Evolutionary conservation across 2,329 filamentous ascomycete species (phyloP).

Genomic region (Pleomassaria siparia): DNA sequence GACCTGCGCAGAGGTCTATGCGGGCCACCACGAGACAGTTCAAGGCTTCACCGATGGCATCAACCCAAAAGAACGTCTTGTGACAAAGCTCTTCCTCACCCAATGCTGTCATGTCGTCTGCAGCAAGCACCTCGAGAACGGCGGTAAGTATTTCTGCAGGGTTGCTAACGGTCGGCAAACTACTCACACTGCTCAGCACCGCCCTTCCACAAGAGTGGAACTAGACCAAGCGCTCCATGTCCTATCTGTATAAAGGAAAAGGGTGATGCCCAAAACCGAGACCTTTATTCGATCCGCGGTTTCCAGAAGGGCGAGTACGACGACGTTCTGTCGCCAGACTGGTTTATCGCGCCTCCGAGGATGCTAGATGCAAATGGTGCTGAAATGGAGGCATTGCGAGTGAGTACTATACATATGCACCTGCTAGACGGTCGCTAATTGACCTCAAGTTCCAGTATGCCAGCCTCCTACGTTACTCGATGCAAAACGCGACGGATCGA

Average conservation of each 20-base stretch:
- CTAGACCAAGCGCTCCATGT: slow-evolving; percentile 47
- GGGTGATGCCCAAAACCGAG: slow-evolving; percentile 36
- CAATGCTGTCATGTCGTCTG: slow-evolving; percentile 53
- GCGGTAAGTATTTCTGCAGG: slow-evolving; percentile 41
- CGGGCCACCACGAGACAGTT: slow-evolving; percentile 37
- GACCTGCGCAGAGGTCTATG: slow-evolving; percentile 50
- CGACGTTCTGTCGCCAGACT: slow-evolving; percentile 44
- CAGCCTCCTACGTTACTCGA: slow-evolving; percentile 30
- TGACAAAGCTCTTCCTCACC: slow-evolving; percentile 51
- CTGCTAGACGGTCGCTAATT: slow-evolving; percentile 13
- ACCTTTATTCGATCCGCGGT: slow-evolving; percentile 51
- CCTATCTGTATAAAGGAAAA: slow-evolving; percentile 46
- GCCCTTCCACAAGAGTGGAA: slow-evolving; percentile 47
- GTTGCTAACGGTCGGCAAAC: background rate
- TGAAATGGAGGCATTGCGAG: slow-evolving; percentile 47
- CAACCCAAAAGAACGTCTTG: slow-evolving; percentile 39
- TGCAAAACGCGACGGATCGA: slow-evolving; percentile 20
- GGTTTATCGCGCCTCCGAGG: slow-evolving; percentile 50
- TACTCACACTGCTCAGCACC: slow-evolving; percentile 37
- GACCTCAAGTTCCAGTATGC: slow-evolving; percentile 50
- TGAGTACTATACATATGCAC: slow-evolving; percentile 22
- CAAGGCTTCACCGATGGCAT: slow-evolving; percentile 42
- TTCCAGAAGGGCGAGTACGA: slow-evolving; percentile 46
- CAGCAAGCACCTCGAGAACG: slow-evolving; percentile 50
- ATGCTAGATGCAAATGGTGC: slow-evolving; percentile 39